A percentile compares a stretch with the other conserved stretches of the same genome.
phyloP scores from a whole-genome alignment of 164 flowering plant species.

The Stephania cephalantha region DNA sequence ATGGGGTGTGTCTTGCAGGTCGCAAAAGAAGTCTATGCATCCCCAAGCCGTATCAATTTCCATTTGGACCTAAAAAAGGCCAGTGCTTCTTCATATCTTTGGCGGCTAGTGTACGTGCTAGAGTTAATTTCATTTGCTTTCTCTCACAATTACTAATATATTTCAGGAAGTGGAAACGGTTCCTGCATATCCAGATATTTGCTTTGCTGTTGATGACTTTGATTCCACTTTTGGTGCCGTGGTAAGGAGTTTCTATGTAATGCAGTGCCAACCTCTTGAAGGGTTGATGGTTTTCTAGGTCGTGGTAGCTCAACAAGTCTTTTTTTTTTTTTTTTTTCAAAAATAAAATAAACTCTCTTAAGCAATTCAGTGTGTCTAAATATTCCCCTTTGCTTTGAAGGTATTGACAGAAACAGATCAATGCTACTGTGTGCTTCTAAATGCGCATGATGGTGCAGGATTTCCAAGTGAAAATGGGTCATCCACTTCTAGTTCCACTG shows the following conservation, averaged over 20 bases:
- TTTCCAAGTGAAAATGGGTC: conserved; percentile 52
- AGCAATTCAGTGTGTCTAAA: neutral
- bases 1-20: conserved; percentile 39
- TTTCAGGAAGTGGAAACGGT: conserved; percentile 83
- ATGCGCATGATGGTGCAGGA: conserved; percentile 94
- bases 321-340: too few species aligned
- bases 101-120: neutral
- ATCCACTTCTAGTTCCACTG: conserved; percentile 31
- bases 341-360: neutral
- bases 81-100: conserved; percentile 13
- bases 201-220: conserved; percentile 97
- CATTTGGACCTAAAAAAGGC: conserved; percentile 93
- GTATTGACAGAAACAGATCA: conserved; percentile 88
- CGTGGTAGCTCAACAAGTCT: neutral
- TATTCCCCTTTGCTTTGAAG: conserved; percentile 30
- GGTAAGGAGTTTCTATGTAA: conserved; percentile 41
- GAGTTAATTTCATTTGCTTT: conserved; percentile 5
- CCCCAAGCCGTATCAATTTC: conserved; percentile 92
- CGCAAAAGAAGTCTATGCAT: conserved; percentile 95
- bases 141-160: neutral
- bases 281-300: neutral
- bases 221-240: conserved; percentile 97
- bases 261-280: neutral
- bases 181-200: conserved; percentile 97
- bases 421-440: conserved; percentile 93